These are phyloP conservation scores for Trichothecium roseum DNA, from an alignment of 2,329 filamentous ascomycete genomes.

Conservation along the genomic window DNA sequence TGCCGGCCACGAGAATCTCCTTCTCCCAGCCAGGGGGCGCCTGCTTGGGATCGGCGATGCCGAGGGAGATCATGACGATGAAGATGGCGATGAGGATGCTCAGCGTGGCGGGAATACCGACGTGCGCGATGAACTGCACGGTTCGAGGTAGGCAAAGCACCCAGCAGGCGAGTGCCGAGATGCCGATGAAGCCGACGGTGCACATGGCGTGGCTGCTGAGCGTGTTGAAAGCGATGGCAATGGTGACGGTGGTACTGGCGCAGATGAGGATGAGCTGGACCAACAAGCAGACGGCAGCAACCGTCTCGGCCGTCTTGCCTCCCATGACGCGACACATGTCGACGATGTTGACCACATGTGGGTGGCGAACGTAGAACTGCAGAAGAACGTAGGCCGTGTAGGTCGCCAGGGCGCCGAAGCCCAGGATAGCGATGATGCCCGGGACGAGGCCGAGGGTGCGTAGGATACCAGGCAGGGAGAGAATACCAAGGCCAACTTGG, in stretches of 20 bases:
- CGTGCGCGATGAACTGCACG: conserved; percentile 33
- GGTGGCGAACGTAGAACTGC: conserved; percentile 59
- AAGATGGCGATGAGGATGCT: conserved; percentile 22
- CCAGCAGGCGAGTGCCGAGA: conserved; percentile 52
- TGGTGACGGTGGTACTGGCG: conserved; percentile 55
- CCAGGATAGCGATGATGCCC: conserved; percentile 57
- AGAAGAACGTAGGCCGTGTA: conserved; percentile 40
- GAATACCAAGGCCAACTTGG: conserved; percentile 30
- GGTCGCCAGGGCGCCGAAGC: conserved; percentile 54
- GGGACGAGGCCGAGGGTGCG: conserved; percentile 57
- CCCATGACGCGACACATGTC: conserved; percentile 52
- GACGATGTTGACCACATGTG: conserved; percentile 59
- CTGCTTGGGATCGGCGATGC: conserved; percentile 15
- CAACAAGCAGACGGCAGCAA: conserved; percentile 49
- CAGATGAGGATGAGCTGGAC: conserved; percentile 64
- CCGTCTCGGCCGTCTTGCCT: conserved; percentile 14
- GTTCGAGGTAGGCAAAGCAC: conserved; percentile 57
- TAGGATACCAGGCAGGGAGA: conserved; percentile 64
- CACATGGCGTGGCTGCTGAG: conserved; percentile 51
- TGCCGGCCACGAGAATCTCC: conserved; percentile 16
- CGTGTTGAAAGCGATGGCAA: conserved; percentile 59
- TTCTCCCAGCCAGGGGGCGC: conserved; percentile 17
- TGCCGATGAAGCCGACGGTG: conserved; percentile 54
- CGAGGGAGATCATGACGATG: conserved; percentile 25
- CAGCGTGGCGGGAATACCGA: conserved; percentile 19